phyloP scores from a whole-genome alignment of 306 rosid species.

The Mucuna pruriens region DNA sequence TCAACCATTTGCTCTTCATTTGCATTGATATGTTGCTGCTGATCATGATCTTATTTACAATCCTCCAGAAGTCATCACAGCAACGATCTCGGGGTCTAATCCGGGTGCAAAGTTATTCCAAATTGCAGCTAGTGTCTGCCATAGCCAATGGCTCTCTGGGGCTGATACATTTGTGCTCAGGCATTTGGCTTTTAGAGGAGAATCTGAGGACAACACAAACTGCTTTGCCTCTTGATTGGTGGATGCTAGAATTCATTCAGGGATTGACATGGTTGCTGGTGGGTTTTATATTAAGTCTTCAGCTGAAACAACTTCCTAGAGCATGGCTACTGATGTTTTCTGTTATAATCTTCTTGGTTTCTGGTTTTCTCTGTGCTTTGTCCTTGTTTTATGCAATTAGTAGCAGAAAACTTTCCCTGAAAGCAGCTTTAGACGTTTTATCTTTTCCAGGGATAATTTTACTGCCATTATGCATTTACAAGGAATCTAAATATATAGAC shows the following conservation, averaged over 20 bases:
- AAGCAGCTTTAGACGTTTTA: slow-evolving; percentile 38
- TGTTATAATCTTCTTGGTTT: slow-evolving; percentile 44
- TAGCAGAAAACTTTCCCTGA: slow-evolving; percentile 33
- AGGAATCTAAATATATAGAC: slow-evolving; percentile 29
- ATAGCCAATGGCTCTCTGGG: slow-evolving; percentile 54
- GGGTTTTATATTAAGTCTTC: slow-evolving; percentile 43
- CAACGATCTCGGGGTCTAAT: slow-evolving; percentile 31
- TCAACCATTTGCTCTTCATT: slow-evolving; percentile 47
- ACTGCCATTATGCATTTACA: slow-evolving; percentile 44
- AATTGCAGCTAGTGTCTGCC: slow-evolving; percentile 47
- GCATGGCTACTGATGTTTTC: slow-evolving; percentile 43
- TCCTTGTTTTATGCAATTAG: slow-evolving; percentile 48
- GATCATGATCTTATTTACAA: slow-evolving; percentile 41
- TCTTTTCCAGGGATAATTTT: slow-evolving; percentile 34
- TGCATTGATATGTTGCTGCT: slow-evolving; percentile 50
- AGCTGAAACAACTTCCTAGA: slow-evolving; percentile 47
- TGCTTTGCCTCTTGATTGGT: slow-evolving; percentile 54
- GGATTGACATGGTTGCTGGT: slow-evolving; percentile 57
- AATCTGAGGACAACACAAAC: slow-evolving; percentile 40
- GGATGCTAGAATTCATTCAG: slow-evolving; percentile 49
- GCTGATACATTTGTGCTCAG: slow-evolving; percentile 45
- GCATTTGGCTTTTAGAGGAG: slow-evolving; percentile 59
- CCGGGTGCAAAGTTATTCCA: slow-evolving; percentile 33
- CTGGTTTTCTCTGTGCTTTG: slow-evolving; percentile 42
- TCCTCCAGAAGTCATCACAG: slow-evolving; percentile 45